A percentile compares a stretch with the other conserved stretches of the same genome.
Evolutionary conservation across 306 rosid species (phyloP).

Genomic region (Cucurbita maxima): DNA sequence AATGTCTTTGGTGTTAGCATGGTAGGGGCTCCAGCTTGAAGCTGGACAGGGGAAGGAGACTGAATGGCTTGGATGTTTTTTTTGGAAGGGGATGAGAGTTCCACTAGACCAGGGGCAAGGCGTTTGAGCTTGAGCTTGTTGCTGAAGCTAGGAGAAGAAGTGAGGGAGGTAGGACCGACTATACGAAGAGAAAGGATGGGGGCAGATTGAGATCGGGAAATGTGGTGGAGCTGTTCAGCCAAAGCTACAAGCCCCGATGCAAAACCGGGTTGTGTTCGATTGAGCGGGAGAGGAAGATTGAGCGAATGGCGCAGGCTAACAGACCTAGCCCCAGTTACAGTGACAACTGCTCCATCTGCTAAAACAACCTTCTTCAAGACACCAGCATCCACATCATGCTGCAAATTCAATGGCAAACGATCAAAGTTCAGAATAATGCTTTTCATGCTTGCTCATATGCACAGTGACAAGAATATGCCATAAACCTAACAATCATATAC

Average conservation of each 20-base stretch:
- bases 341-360: slow-evolving; percentile 97
- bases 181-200: slow-evolving; percentile 66
- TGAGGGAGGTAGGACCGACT: slow-evolving; percentile 74
- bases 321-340: slow-evolving; percentile 84
- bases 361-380: slow-evolving; percentile 79
- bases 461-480: not conserved
- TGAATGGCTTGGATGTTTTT: slow-evolving; percentile 17
- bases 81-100: slow-evolving; percentile 48
- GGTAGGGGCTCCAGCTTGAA: slow-evolving; percentile 36
- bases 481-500: too few relatives aligned
- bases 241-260: slow-evolving; percentile 67
- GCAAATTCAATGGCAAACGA: slow-evolving; percentile 15
- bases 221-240: slow-evolving; percentile 58
- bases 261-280: slow-evolving; percentile 37
- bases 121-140: slow-evolving; percentile 79
- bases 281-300: slow-evolving; percentile 65
- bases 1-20: slow-evolving; percentile 51
- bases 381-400: slow-evolving; percentile 98
- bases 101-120: slow-evolving; percentile 93
- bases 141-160: slow-evolving; percentile 37
- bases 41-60: slow-evolving; percentile 22
- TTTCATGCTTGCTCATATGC: not conserved
- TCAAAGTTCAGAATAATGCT: not conserved
- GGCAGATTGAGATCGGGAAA: slow-evolving; percentile 35
- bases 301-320: slow-evolving; percentile 84